Conservation (phyloP, 2,329 filamentous ascomycete species). For the Penicillium sp. region DNA sequence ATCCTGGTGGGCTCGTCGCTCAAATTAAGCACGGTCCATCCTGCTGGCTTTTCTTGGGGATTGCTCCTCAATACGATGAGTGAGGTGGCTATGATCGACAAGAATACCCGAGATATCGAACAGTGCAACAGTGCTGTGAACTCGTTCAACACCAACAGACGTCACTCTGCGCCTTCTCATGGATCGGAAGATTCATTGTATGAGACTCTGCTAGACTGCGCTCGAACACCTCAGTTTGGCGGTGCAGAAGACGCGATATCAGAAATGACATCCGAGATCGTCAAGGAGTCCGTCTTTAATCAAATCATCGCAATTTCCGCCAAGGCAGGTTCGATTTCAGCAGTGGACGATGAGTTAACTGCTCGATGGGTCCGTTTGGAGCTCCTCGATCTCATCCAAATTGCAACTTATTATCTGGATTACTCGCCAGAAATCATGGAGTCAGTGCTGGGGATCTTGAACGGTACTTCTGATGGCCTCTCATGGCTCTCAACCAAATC, state of each 20-base stretch:
- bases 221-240: conserved; percentile 40
- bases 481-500: conserved; percentile 20
- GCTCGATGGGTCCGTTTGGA: conserved; percentile 64
- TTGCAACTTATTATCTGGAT: conserved; percentile 65
- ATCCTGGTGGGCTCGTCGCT: conserved; percentile 64
- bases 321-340: conserved; percentile 51
- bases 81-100: conserved; percentile 62
- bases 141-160: conserved; percentile 41
- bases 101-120: conserved; percentile 54
- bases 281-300: conserved; percentile 52
- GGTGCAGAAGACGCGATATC: conserved; percentile 51
- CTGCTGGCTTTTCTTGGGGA: conserved; percentile 79
- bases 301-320: conserved; percentile 49
- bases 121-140: conserved; percentile 47
- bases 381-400: conserved; percentile 71
- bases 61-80: conserved; percentile 72
- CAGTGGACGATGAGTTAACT: conserved; percentile 55
- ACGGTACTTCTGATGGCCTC: conserved; percentile 38
- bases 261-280: conserved; percentile 50
- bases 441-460: conserved; percentile 66
- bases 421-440: conserved; percentile 73
- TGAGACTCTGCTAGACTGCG: conserved; percentile 51
- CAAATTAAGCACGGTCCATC: conserved; percentile 65
- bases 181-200: conserved; percentile 45
- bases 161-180: conserved; percentile 31